Conservation (phyloP, 169 alveolate genomes). For the Condylostoma magnum region DNA sequence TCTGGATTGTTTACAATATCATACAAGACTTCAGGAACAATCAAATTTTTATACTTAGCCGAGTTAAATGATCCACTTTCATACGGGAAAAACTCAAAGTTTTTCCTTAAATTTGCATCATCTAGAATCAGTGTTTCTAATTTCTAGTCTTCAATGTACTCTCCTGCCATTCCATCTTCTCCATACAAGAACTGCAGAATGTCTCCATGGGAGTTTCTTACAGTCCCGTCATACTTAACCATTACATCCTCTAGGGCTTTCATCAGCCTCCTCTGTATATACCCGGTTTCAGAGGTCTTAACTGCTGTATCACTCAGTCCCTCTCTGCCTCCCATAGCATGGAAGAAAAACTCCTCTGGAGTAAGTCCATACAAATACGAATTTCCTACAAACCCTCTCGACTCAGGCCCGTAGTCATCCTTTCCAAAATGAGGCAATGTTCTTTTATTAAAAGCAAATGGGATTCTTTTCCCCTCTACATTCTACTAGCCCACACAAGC, state of each 20-base stretch:
- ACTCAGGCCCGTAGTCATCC: conserved; percentile 99
- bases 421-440: conserved; percentile 99
- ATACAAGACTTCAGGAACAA: no score
- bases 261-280: conserved; percentile 98
- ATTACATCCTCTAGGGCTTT: conserved; percentile 99
- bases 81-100: no score
- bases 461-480: conserved; percentile 99
- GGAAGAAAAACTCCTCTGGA: conserved; percentile 99
- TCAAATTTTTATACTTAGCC: conserved; percentile 29
- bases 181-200: conserved; percentile 99
- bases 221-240: conserved; percentile 99
- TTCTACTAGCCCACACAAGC: conserved; percentile 99
- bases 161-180: conserved; percentile 99
- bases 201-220: conserved; percentile 95
- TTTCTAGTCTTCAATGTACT: conserved; percentile 97
- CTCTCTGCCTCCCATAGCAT: conserved; percentile 99
- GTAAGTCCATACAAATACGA: conserved; percentile 95
- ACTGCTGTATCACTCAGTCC: conserved; percentile 99
- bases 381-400: conserved; percentile 98
- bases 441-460: conserved; percentile 97
- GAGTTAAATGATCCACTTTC: no score
- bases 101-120: conserved; percentile 74
- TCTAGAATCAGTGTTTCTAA: conserved; percentile 91
- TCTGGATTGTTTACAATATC: conserved; percentile 45
- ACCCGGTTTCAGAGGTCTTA: conserved; percentile 99